Percentiles rank a stretch among this genome's conserved stretches.
Evolutionary conservation across 257 asterid genomes (phyloP).

Genomic region (Verbena officinalis): DNA sequence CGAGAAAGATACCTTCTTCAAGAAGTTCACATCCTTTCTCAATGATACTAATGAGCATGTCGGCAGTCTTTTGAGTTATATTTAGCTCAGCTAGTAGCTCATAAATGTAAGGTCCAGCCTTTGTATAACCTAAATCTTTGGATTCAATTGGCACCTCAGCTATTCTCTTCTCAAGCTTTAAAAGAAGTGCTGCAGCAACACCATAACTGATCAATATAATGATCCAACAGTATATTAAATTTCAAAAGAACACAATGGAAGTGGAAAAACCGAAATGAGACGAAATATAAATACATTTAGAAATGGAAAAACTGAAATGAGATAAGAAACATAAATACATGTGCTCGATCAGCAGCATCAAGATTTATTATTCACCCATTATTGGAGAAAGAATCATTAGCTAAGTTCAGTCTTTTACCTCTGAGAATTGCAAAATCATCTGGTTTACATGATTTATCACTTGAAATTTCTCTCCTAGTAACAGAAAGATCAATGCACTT

Average conservation of each 20-base stretch:
- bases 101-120: conserved; percentile 89
- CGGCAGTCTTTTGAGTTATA: conserved; percentile 67
- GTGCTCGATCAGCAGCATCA: conserved; percentile 14
- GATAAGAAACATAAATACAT: conserved; percentile 7
- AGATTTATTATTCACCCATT: conserved; percentile 17
- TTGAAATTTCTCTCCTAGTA: conserved; percentile 70
- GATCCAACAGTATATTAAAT: conserved; percentile 19
- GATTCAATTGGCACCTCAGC: conserved; percentile 83
- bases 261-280: conserved; percentile 23
- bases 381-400: conserved; percentile 19
- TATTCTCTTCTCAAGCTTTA: conserved; percentile 89
- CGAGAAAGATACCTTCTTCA: conserved; percentile 76
- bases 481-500: conserved; percentile 73
- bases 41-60: conserved; percentile 70
- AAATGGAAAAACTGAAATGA: conserved; percentile 21
- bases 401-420: conserved; percentile 52
- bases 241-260: conserved; percentile 21
- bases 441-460: conserved; percentile 90
- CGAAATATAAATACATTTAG: neutral
- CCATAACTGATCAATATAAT: conserved; percentile 30
- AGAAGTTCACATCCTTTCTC: conserved; percentile 82
- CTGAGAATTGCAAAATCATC: conserved; percentile 89
- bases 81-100: conserved; percentile 87
- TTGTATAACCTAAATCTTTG: conserved; percentile 89
- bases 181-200: conserved; percentile 84